Evolutionary conservation across 257 asterid species (phyloP).

Genomic region (Nicotiana knightiana): DNA sequence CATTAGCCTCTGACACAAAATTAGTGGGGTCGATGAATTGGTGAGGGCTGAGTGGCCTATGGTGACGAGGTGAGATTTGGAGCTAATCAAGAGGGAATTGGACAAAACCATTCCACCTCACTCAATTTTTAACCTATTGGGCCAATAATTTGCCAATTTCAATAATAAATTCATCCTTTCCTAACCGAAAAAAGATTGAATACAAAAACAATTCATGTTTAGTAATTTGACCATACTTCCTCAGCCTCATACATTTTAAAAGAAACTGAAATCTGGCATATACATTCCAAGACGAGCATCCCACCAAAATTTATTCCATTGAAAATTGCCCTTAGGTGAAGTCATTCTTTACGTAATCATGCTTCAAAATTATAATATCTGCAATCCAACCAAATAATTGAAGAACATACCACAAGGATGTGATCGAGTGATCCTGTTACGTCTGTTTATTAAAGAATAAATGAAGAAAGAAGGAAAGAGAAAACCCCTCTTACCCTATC

Average conservation of each 20-base stretch:
- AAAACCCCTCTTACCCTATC: neutral
- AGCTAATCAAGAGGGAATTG: neutral
- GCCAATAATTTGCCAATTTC: neutral
- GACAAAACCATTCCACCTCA: neutral
- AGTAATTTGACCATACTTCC: neutral
- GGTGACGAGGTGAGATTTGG: neutral
- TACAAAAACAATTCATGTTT: neutral
- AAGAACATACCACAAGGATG: neutral
- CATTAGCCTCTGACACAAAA: neutral
- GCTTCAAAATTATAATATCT: neutral
- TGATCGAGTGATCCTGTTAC: neutral
- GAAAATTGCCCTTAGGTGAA: neutral
- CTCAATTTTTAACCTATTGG: neutral
- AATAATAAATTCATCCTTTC: neutral
- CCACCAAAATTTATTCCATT: neutral
- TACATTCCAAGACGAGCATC: constrained; percentile 5
- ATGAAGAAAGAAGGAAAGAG: neutral
- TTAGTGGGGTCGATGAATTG: neutral
- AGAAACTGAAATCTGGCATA: neutral
- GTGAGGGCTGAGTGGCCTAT: neutral
- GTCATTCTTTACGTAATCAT: neutral
- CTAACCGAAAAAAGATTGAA: no score
- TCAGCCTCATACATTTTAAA: neutral
- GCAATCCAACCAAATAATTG: neutral
- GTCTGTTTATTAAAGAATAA: neutral